Percentiles rank a stretch among this genome's conserved stretches.
phyloP scores from a whole-genome alignment of 1,284 basidiomycete genomes.

The Trametes sp. region DNA sequence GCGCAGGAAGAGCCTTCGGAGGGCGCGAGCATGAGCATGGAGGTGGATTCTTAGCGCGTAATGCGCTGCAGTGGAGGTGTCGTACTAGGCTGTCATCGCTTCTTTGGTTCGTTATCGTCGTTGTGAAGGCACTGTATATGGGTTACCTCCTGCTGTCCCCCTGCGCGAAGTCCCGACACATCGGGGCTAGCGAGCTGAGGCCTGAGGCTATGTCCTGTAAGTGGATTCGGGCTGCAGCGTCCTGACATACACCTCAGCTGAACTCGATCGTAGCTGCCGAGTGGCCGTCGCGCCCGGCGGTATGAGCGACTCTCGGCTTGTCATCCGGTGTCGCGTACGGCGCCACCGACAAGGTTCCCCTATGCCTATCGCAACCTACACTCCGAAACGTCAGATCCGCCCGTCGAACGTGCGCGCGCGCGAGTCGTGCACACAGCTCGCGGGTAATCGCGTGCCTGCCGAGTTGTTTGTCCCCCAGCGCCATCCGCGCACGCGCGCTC shows the following conservation, averaged over 20 bases:
- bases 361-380: not conserved
- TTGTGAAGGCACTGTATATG: constrained; percentile 1
- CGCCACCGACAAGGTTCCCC: not conserved
- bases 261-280: not conserved
- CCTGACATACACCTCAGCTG: not conserved
- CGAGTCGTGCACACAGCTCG: not conserved
- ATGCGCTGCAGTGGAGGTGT: not conserved
- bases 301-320: not conserved
- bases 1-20: constrained; percentile 21
- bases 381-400: not conserved
- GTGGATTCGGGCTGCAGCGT: not conserved
- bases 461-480: constrained; percentile 9
- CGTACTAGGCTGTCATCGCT: not conserved
- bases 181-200: too few relatives aligned
- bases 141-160: not conserved
- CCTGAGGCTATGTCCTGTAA: not conserved
- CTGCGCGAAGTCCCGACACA: too few relatives aligned
- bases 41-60: constrained; percentile 37
- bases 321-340: not conserved
- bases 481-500: not conserved
- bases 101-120: constrained; percentile 1
- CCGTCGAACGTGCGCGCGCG: not conserved
- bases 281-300: not conserved
- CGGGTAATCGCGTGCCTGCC: constrained; percentile 1
- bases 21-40: constrained; percentile 34